Evolutionary conservation across 225 moss, liverwort and hornwort genomes (phyloP).

Genomic region (Anthoceros angustus): DNA sequence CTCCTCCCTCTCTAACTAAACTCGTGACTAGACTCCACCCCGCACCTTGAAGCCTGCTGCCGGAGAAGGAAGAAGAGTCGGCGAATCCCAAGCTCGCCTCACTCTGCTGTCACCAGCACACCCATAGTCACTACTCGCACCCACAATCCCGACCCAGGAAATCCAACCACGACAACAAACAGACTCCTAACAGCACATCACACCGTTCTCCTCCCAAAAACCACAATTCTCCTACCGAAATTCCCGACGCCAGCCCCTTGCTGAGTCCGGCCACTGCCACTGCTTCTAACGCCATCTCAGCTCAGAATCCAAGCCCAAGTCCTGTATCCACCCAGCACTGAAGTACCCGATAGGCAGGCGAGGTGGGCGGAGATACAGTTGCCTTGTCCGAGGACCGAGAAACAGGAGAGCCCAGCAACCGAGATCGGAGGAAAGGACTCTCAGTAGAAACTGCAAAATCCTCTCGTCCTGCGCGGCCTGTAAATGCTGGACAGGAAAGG

Average conservation of each 20-base stretch:
- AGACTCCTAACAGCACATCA: not conserved
- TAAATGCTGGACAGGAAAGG: not conserved
- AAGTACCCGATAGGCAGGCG: too few species aligned
- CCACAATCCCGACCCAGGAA: not conserved
- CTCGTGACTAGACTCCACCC: not conserved
- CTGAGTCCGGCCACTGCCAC: not conserved
- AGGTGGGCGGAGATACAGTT: too few species aligned
- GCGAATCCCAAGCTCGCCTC: constrained; percentile 32
- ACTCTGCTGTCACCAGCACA: constrained; percentile 20
- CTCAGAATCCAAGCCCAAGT: not conserved
- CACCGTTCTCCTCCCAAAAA: not conserved
- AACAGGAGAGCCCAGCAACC: too few species aligned
- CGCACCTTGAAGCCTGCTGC: constrained; percentile 56
- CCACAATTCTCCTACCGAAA: not conserved
- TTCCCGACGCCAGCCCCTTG: not conserved
- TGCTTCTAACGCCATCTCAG: not conserved
- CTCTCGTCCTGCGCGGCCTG: too few species aligned
- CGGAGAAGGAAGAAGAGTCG: constrained; percentile 54
- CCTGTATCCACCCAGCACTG: too few species aligned
- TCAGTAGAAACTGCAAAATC: too few species aligned
- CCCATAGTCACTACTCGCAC: not conserved
- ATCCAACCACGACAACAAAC: not conserved
- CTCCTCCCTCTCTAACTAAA: not conserved
- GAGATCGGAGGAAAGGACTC: too few species aligned
- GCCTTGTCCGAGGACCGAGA: too few species aligned